Evolutionary conservation across 2,329 filamentous ascomycete genomes (phyloP).

Genomic region (Celoporthe dispersa): DNA sequence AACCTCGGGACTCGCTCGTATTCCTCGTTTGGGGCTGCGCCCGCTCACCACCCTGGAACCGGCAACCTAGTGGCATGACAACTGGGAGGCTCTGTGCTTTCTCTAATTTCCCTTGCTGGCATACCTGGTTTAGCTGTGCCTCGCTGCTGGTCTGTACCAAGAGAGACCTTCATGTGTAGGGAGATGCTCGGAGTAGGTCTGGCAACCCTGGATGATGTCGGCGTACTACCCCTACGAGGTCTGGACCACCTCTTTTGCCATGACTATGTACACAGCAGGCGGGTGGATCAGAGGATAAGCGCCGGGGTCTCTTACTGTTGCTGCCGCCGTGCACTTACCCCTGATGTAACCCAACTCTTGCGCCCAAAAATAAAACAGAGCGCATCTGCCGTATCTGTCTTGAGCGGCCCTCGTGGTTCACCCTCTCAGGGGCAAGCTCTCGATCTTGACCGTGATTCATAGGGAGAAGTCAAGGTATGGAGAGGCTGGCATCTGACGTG

Average conservation of each 20-base stretch:
- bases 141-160: neutral
- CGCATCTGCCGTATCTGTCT: no score
- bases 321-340: neutral
- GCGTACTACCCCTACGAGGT: neutral
- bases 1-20: neutral
- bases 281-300: neutral
- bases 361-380: neutral
- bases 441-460: neutral
- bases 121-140: neutral
- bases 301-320: neutral
- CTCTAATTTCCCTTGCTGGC: neutral
- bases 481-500: neutral
- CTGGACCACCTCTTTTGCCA: no score
- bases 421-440: no score
- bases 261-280: neutral
- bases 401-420: no score
- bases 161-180: neutral
- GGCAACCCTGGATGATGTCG: neutral
- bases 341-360: neutral
- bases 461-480: neutral
- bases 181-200: neutral
- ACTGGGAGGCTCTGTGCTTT: neutral
- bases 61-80: neutral
- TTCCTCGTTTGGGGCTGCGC: neutral
- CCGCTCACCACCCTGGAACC: neutral